phyloP scores from a whole-genome alignment of 768 basidiomycete species.

The Cantharellus cinnabarinus region DNA sequence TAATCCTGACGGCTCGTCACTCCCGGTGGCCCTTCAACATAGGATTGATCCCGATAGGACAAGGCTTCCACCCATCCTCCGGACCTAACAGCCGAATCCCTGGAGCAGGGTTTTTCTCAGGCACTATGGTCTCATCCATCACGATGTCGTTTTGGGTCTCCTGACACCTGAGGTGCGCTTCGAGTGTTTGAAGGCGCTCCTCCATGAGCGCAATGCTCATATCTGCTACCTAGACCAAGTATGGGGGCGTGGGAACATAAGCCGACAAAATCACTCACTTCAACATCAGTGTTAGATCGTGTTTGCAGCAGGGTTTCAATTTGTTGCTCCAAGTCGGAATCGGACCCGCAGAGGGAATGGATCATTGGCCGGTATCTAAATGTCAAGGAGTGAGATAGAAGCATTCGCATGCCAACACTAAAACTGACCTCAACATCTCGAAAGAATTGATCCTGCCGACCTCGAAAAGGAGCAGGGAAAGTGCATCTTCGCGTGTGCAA shows the following conservation, averaged over 20 bases:
- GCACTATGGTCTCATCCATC: background rate
- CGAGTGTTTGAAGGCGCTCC: background rate
- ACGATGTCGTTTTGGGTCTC: background rate
- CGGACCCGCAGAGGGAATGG: background rate
- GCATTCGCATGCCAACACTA: too few relatives aligned
- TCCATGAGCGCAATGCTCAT: background rate
- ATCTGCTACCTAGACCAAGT: background rate
- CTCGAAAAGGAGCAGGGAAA: background rate
- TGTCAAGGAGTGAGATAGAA: background rate
- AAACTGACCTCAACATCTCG: background rate
- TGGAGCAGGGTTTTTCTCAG: background rate
- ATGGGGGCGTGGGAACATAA: background rate
- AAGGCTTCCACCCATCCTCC: constrained; percentile 1
- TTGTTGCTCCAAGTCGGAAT: background rate
- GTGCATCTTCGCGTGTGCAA: background rate
- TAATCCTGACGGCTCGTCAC: too few relatives aligned
- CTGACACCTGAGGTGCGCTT: background rate
- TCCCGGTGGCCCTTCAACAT: too few relatives aligned
- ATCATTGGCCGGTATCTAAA: background rate
- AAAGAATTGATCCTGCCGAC: background rate
- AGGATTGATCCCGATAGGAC: background rate
- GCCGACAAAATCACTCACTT: background rate
- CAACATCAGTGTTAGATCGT: background rate
- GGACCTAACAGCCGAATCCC: background rate
- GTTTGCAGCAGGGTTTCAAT: background rate